These are phyloP conservation scores for Calocybe gambosa DNA, from an alignment of 1,284 basidiomycete species.

Conservation along the genomic window DNA sequence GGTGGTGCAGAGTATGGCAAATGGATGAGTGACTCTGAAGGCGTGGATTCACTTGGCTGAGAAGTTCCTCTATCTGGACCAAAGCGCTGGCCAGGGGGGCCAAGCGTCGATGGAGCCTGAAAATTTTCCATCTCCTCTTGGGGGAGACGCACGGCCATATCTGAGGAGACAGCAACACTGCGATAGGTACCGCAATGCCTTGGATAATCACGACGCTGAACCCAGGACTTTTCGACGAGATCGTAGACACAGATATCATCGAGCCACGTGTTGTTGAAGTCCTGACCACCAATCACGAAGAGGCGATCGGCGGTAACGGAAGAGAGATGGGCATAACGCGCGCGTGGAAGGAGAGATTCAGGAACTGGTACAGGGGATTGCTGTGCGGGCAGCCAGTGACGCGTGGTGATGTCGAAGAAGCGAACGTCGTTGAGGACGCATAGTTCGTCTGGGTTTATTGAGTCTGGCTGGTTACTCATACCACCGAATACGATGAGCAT, in stretches of 20 bases:
- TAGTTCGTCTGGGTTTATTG: slow-evolving; percentile 63
- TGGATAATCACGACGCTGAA: slow-evolving; percentile 73
- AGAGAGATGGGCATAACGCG: slow-evolving; percentile 88
- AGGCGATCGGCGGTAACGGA: slow-evolving; percentile 77
- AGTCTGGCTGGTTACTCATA: slow-evolving; percentile 75
- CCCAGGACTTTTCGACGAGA: slow-evolving; percentile 66
- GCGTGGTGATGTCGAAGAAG: slow-evolving; percentile 70
- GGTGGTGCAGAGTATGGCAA: slow-evolving; percentile 69
- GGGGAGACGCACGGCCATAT: slow-evolving; percentile 61
- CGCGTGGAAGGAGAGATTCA: slow-evolving; percentile 58
- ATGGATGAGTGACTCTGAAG: slow-evolving; percentile 60
- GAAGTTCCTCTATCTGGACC: slow-evolving; percentile 36
- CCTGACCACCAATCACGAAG: slow-evolving; percentile 93
- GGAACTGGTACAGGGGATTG: slow-evolving; percentile 27
- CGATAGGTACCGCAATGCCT: slow-evolving; percentile 92
- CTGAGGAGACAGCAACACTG: slow-evolving; percentile 77
- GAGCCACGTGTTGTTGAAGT: slow-evolving; percentile 85
- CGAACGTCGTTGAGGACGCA: slow-evolving; percentile 83
- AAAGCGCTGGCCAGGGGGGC: slow-evolving; percentile 54
- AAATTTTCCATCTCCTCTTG: slow-evolving; percentile 47
- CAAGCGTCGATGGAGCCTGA: slow-evolving; percentile 37
- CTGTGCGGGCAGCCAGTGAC: slow-evolving; percentile 62
- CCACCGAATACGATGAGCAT: slow-evolving; percentile 89
- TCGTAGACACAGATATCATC: slow-evolving; percentile 89
- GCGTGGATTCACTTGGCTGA: slow-evolving; percentile 38